A percentile compares a stretch with the other conserved stretches of the same genome.
These are phyloP conservation scores for Chlamydomonas asymmetrica DNA, from an alignment of 139 green algal genomes.

Conservation along the genomic window DNA sequence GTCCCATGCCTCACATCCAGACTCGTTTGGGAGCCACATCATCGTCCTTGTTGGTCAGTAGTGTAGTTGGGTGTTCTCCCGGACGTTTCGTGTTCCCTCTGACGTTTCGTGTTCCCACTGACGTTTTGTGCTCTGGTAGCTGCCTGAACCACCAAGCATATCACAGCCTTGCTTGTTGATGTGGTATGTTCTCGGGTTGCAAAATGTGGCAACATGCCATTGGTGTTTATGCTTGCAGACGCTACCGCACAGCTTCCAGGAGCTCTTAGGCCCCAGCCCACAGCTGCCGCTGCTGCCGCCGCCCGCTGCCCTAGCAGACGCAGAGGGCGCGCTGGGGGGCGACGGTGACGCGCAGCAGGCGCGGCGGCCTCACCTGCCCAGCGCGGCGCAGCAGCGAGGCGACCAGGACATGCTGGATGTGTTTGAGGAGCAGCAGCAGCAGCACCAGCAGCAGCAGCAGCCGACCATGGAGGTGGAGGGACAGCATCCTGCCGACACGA, in stretches of 20 bases:
- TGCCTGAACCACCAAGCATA: no score
- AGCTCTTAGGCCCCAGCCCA: constrained; percentile 63
- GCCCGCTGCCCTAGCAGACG: constrained; percentile 2
- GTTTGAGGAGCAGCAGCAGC: constrained; percentile 5
- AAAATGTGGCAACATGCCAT: neutral
- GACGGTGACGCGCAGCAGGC: constrained; percentile 5
- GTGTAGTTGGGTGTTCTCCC: no score
- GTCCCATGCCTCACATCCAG: no score
- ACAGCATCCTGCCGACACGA: no score
- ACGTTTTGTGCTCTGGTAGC: no score
- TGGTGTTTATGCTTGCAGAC: constrained; percentile 24
- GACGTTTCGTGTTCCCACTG: no score
- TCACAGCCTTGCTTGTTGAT: no score
- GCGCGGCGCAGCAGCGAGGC: constrained; percentile 3
- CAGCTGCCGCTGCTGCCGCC: constrained; percentile 34
- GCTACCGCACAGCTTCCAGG: constrained; percentile 56
- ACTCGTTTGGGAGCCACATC: no score
- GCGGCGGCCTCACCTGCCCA: no score
- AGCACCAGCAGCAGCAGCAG: neutral
- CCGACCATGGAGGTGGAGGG: no score
- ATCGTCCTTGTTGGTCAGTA: no score
- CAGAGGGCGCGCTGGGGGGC: neutral
- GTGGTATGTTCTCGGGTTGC: neutral
- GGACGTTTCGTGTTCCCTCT: no score
- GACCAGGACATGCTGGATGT: neutral